Evolutionary conservation across 257 asterid species (phyloP).

Genomic region (Prunella vulgaris): DNA sequence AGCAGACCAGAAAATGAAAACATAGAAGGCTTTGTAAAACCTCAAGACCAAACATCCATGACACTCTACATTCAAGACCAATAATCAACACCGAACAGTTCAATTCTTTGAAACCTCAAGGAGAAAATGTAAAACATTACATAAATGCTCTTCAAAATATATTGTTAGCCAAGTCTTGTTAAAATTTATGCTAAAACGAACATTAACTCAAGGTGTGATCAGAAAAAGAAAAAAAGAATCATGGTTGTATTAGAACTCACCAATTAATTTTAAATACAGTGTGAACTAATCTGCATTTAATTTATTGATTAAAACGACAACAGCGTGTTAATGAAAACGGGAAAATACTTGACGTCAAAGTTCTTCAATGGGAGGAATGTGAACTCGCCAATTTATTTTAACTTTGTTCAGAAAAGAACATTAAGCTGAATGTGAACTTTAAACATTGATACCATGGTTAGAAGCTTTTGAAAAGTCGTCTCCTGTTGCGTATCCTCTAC

Average conservation of each 20-base stretch:
- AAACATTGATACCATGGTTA: conserved; percentile 48
- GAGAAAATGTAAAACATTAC: neutral
- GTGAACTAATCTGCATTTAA: neutral
- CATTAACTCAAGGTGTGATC: neutral
- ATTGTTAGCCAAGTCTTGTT: neutral
- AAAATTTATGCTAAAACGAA: neutral
- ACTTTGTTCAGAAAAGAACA: no score
- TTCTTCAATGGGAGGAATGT: no score
- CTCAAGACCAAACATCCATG: no score
- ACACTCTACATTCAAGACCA: no score
- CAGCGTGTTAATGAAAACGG: no score
- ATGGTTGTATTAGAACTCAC: neutral
- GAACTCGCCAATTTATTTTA: no score
- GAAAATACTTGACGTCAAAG: no score
- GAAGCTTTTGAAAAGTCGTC: conserved; percentile 70
- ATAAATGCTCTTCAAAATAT: neutral
- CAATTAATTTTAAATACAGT: no score
- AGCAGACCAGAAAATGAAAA: neutral
- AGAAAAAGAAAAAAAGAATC: neutral
- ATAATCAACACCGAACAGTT: neutral
- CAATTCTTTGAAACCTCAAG: neutral
- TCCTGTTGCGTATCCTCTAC: conserved; percentile 90
- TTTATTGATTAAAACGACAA: neutral
- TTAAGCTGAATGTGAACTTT: neutral
- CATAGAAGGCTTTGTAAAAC: neutral